Evolutionary conservation across 169 alveolate species (phyloP), one percentile per base, ranked within the genome.

Genomic region (Cryptosporidium andersoni): DNA sequence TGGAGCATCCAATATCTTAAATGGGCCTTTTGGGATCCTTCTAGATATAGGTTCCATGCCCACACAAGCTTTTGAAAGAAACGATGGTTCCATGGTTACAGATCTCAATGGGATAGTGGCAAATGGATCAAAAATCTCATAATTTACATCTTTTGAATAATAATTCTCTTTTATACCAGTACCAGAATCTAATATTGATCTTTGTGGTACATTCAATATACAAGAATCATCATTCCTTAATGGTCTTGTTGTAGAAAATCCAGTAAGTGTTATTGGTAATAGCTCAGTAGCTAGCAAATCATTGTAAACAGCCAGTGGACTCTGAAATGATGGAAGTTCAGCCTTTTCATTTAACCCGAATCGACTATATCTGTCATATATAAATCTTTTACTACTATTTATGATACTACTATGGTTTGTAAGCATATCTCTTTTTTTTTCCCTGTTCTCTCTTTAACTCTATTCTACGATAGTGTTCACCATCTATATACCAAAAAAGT

Each of bases 1-100:
- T 1, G 99, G 99, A 1, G 97, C 98, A 51, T 94, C 96, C 6
- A 95, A 91, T 0, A 93, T 95, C 82, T 94, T 95, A 81, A 52
- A 81, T 90, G 92, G 89, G 12, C 88, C 88, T 37, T 80, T 89
- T 55, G 81, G 64, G 9, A 82, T 64, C 43, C 66, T 64, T 64
- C 91, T 82, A 11, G 85, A 74, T 45, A 74, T 62, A 9, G 85
- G 53, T 2, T 60, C 67, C 64, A 74, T 74, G 11, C 85, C 85
- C 60, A 58, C 60, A 42, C 49, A 58, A 25, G 85, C 16, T 4
- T 66, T 58, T n/a, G 85, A 74, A 5, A 74, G 48, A 66, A 66
- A 74, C 43, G 67, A 45, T 2, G 85, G 85, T n/a, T 74, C 85
- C 68, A 74, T 74, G 5, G 85, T 58, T n/a, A 74, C 67, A 14